Evolutionary conservation across 1,284 basidiomycete species (phyloP).

Genomic region (Phylloboletellus chloephorus): DNA sequence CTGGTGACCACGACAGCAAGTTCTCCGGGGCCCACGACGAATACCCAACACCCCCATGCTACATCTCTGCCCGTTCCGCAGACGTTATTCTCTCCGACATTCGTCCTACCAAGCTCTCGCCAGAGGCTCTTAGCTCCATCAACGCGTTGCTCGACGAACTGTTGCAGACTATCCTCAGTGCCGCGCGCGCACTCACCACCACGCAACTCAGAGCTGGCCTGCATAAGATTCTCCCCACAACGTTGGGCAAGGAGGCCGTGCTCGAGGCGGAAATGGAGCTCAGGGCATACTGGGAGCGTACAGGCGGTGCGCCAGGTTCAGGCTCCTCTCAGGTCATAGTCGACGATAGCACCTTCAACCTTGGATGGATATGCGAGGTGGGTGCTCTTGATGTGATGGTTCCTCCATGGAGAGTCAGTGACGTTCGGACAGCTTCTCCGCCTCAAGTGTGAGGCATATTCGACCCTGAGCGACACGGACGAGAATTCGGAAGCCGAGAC

Average conservation of each 20-base stretch:
- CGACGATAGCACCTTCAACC: slow-evolving; percentile 54
- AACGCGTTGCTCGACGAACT: slow-evolving; percentile 89
- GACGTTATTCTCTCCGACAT: slow-evolving; percentile 88
- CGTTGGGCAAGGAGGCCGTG: slow-evolving; percentile 83
- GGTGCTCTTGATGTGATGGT: slow-evolving; percentile 30
- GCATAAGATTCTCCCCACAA: slow-evolving; percentile 67
- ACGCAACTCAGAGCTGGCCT: slow-evolving; percentile 71
- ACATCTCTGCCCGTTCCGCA: slow-evolving; percentile 76
- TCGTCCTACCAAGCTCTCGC: slow-evolving; percentile 78
- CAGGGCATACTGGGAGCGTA: slow-evolving; percentile 78
- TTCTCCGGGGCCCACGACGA: slow-evolving; percentile 10
- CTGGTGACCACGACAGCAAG: slow-evolving; percentile 14
- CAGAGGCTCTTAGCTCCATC: slow-evolving; percentile 68
- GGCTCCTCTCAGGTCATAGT: slow-evolving; percentile 33
- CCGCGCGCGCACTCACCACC: slow-evolving; percentile 71
- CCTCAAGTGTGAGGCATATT: slow-evolving; percentile 79
- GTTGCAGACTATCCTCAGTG: slow-evolving; percentile 64
- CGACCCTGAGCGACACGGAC: slow-evolving; percentile 76
- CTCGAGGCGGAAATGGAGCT: slow-evolving; percentile 89
- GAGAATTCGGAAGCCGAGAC: slow-evolving; percentile 64
- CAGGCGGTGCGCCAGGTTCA: slow-evolving; percentile 37
- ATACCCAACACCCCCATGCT: slow-evolving; percentile 48
- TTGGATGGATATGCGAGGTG: slow-evolving; percentile 74
- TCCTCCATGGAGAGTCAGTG: too few species aligned
- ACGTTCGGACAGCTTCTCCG: slow-evolving; percentile 76